These are phyloP conservation scores for Beauveria medogensis DNA, from an alignment of 2,329 filamentous ascomycete genomes.

Conservation along the genomic window DNA sequence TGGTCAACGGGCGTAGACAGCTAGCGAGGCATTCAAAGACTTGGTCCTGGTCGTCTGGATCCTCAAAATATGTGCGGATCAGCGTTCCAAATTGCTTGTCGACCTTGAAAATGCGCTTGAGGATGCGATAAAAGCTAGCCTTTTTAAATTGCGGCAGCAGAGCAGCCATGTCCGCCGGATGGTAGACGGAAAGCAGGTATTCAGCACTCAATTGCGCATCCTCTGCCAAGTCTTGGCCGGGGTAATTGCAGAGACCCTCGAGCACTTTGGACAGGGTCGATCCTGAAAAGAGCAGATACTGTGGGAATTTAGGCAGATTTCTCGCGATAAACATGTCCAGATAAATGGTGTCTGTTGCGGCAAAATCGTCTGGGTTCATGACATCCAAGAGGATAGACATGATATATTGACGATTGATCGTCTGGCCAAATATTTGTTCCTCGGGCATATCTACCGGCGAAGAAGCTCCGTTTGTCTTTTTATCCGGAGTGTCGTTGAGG, in stretches of 20 bases:
- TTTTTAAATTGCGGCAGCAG: constrained; percentile 71
- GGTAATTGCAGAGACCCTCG: constrained; percentile 75
- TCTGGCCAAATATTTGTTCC: constrained; percentile 59
- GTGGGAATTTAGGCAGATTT: constrained; percentile 92
- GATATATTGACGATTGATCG: constrained; percentile 84
- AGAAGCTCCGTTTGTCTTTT: constrained; percentile 44
- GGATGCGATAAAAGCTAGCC: constrained; percentile 80
- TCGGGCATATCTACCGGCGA: constrained; percentile 46
- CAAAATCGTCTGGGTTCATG: constrained; percentile 72
- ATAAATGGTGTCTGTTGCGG: constrained; percentile 77
- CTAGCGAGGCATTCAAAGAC: constrained; percentile 75
- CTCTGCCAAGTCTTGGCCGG: constrained; percentile 70
- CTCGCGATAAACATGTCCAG: constrained; percentile 97
- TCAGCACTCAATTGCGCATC: constrained; percentile 97
- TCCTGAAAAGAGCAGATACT: constrained; percentile 86
- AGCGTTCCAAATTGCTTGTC: constrained; percentile 76
- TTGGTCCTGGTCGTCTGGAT: constrained; percentile 63
- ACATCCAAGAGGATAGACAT: constrained; percentile 85
- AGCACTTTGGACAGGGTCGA: constrained; percentile 77
- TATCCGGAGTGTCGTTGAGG: constrained; percentile 70
- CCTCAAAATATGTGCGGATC: constrained; percentile 75
- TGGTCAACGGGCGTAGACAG: constrained; percentile 58
- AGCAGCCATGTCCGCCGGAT: constrained; percentile 69
- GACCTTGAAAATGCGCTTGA: constrained; percentile 78
- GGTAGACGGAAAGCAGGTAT: constrained; percentile 88